Conservation (phyloP, 768 basidiomycete genomes). For the Podaxis sp. region DNA sequence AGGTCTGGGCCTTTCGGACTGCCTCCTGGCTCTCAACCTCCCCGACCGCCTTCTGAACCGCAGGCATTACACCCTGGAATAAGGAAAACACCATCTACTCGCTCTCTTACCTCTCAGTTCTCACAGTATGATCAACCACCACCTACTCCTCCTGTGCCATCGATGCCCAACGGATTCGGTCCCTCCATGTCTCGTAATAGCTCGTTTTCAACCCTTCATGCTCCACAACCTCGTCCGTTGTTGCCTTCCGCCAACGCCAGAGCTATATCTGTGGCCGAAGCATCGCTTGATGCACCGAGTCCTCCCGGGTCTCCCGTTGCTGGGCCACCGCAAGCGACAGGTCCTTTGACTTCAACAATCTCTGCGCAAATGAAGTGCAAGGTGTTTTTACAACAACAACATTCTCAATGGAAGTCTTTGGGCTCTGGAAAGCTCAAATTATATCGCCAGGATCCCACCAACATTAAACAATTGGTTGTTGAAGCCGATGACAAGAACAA, state of each 20-base stretch:
- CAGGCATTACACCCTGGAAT: constrained; percentile 29
- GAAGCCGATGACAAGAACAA: constrained; percentile 79
- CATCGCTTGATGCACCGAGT: constrained; percentile 66
- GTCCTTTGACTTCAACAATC: constrained; percentile 75
- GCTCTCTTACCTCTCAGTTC: constrained; percentile 55
- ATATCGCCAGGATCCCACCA: constrained; percentile 81
- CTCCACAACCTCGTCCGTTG: constrained; percentile 50
- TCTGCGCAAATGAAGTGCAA: constrained; percentile 97
- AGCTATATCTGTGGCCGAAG: constrained; percentile 48
- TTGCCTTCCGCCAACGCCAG: constrained; percentile 66
- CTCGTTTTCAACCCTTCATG: constrained; percentile 38
- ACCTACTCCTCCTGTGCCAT: constrained; percentile 42
- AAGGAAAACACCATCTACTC: constrained; percentile 58
- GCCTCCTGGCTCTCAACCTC: constrained; percentile 30
- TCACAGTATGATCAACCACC: constrained; percentile 41
- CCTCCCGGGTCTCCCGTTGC: constrained; percentile 82
- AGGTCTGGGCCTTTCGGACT: constrained; percentile 22
- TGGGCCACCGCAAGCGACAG: constrained; percentile 50
- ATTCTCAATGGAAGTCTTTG: constrained; percentile 97
- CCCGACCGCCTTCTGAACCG: constrained; percentile 53
- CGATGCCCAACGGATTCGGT: constrained; percentile 38
- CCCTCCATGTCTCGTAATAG: constrained; percentile 35
- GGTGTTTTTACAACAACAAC: constrained; percentile 92
- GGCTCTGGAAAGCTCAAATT: constrained; percentile 87
- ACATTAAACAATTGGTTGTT: constrained; percentile 95